Evolutionary conservation across 352 stramenopile species (phyloP), one percentile per base, ranked within the genome.

Genomic region (Globisporangium apiculatum): DNA sequence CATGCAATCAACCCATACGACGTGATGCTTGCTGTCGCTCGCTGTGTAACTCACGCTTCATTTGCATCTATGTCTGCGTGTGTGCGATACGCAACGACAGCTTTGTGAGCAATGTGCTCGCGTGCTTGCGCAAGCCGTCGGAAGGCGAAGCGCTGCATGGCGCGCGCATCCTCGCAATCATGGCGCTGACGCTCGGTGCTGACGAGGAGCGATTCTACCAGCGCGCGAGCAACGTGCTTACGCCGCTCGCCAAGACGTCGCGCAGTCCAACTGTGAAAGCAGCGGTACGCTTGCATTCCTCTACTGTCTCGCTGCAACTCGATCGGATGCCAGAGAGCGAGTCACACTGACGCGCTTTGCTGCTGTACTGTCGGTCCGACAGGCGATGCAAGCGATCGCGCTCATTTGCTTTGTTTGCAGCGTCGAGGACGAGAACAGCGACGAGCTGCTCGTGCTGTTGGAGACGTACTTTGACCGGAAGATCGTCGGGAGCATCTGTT

Each of bases 151-250:
- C 77, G 0, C 55, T 89, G 15, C 47, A 85, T 35, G 79, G 80
- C 3, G 70, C 81, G 12, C 84, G 82, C 35, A 83, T 93, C n/a
- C 64, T 94, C 15, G 73, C 75, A 0, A 73, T 91, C 37, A 71
- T 94, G 61, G 79, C 72, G 43, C 71, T 93, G 40, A 91, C 93
- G 59, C 77, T 89, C 52, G 86, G 86, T 31, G 61, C 62, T 0
- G 75, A 91, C 17, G 75, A 94, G 50, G 83, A 95, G 58, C 63
- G 78, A 37, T 93, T 88, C 55, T 94, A 76, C 54, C 81, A 91
- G 57, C 74, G 83, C 18, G 64, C 75, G 7, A 88, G 89, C 58
- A 76, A 73, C 35, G 76, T 88, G 18, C 66, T 95, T 11, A 71
- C 86, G 12, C 83, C 83, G 18, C 68, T 95, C 24, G 70, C 79